Base-by-base conservation (phyloP, 202 grass and related monocot genomes). In the Brachypodium distachyon region DNA sequence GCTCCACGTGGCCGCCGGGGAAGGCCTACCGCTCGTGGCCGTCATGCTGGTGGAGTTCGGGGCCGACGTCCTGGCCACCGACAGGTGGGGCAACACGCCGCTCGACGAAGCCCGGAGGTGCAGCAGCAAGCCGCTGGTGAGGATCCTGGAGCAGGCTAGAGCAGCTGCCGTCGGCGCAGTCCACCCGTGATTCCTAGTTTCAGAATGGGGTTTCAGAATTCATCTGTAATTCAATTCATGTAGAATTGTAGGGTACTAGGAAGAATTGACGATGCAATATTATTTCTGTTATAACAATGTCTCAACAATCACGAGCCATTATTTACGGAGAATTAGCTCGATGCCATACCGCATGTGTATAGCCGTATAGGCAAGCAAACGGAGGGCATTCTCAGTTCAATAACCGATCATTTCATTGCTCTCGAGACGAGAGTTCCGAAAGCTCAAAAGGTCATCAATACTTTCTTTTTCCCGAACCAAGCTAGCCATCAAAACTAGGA, bases 21-120 rank as follows among this genome's bases (percentile, higher is more conserved):
- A 94, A 64, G 95, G 95, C 22, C 70, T 97, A 71, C 87, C 84
- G 60, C 87, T 92, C 13, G 80, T 87, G 5, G 95, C 91, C 36
- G 29, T n/a, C 40, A 60, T 86, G 62, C 37, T 97, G 22, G 79
- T 97, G 39, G 84, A 92, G 50, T 90, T 65, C 6, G 91, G 95
- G 4, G 95, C 89, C 60, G 82, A 97, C 31, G 77, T 87, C 66
- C 73, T 32, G 40, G 90, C 87, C 18, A 81, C 77, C 42, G 95
- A 97, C 57, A 92, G 95, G 85, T 90, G 95, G 95, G 95, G 89
- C 39, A 97, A 94, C 83, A 94, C 91, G 4, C 87, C 95, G 2
- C 51, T 97, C 32, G 91, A 97, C 19, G 89, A 97, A 79, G 95
- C 81, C 2, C 50, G 47, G 62, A 86, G 86, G 54, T 94, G 91